Base-by-base conservation (phyloP, 2,329 filamentous ascomycete genomes). In the Alternaria novae-zelandiae region DNA sequence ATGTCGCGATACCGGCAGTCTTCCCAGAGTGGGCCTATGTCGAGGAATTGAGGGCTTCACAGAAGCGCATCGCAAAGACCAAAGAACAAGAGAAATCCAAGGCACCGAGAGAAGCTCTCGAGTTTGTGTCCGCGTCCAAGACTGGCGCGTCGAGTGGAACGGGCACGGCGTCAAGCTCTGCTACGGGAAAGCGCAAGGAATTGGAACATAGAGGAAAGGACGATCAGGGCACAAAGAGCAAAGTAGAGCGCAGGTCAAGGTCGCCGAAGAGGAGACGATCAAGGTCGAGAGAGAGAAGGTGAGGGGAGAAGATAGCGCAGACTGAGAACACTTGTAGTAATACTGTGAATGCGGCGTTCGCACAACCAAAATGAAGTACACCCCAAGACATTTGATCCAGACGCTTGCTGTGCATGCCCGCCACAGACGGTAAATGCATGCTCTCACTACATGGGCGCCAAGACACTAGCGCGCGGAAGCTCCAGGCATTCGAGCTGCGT, bases 1-100 rank as follows among this genome's bases (percentile, higher is more conserved):
- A 77, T 10, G 59, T 83, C 8, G 82, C 75, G 5, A 78, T 84
- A n/a, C 77, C 80, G 5, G 68, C 72, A 4, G 65, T 57, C 8
- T 85, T 82, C 73, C 80, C 81, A 10, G 71, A 79, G 15, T 82
- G 79, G 73, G 81, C 80, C 43, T 83, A 83, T 70, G 74, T 78
- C 8, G 82, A 84, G 61, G 78, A 81, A 70, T 70, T 83, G 61
- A 74, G 72, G 56, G 77, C 74, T 57, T 78, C 79, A 57, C 82
- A 82, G 70, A 82, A 80, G 72, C 72, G 72, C 54, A 67, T 80
- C 4, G 51, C 64, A 15, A 77, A 77, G 58, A 70, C 70, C 54
- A 77, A 70, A 58, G 80, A 79, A 41, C 74, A 74, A 26, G 70
- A 76, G 28, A 74, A 69, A 51, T 67, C 68, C 8, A 76, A 66